Base-by-base conservation (phyloP, 2,329 filamentous ascomycete genomes). In the Beauveria caledonica region DNA sequence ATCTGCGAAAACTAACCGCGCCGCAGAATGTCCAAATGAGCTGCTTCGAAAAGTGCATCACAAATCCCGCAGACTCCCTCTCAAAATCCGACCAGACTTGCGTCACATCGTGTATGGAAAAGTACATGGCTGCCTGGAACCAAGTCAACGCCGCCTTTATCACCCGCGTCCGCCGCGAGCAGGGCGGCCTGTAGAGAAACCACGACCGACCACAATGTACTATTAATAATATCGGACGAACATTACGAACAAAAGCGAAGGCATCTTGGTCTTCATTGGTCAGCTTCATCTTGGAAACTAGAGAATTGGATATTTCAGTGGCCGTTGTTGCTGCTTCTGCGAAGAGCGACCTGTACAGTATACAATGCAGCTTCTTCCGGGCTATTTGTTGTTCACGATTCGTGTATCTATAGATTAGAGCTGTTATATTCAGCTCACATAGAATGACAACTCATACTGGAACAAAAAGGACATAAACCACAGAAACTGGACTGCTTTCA, bases 71-170 rank as follows among this genome's bases (percentile, higher is more conserved):
- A 61, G 73, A 79, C 54, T 85, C 83, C 58, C 76, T 92, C 60
- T 86, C 86, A 54, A 83, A 80, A 73, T 74, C 81, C 74, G 89
- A 93, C 73, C 79, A 85, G 70, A 79, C 82, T 23, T 93, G 89
- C 77, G 80, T 89, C 69, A 89, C 82, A 21, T 79, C 82, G 63
- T 93, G 89, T 78, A 89, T 92, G 84, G 88, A 92, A 68, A 92
- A 92, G 75, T 93, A 92, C 79, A 90, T 92, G 80, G 77, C 80
- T 36, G 82, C 88, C 11, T 93, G 89, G 89, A 92, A 92, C 76
- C 77, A 82, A 64, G 86, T 90, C 69, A 88, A 86, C 76, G 74
- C 79, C 52, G 80, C 86, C 45, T 91, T 90, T 72, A 83, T 90
- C 68, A 74, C 74, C 64, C 80, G 83, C 66, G 73, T 85, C 74